A percentile compares a stretch with the other conserved stretches of the same genome.
phyloP scores from a whole-genome alignment of 2,329 filamentous ascomycete genomes.

The Pseudogymnoascus sp. region DNA sequence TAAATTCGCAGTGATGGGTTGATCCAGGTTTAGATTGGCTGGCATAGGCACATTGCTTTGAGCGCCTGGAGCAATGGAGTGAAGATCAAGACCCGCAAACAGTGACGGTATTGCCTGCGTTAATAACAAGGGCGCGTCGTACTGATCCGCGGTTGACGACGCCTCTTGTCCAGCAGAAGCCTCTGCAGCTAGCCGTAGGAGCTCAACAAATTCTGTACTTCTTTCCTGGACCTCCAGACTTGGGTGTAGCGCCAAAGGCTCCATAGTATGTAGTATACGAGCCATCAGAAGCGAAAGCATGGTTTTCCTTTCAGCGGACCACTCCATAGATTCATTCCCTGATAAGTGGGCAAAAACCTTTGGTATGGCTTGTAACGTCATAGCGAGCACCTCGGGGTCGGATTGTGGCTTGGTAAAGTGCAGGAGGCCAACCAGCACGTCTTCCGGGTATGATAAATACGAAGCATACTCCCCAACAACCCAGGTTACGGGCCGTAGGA shows the following conservation, averaged over 20 bases:
- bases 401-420: constrained; percentile 51
- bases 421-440: constrained; percentile 65
- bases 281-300: constrained; percentile 71
- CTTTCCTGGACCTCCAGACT: constrained; percentile 91
- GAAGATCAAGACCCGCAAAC: constrained; percentile 80
- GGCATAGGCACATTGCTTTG: constrained; percentile 81
- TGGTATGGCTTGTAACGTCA: constrained; percentile 74
- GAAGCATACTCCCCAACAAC: constrained; percentile 79
- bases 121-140: constrained; percentile 73
- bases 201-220: constrained; percentile 83
- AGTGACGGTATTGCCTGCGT: constrained; percentile 86
- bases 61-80: constrained; percentile 77
- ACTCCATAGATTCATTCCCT: constrained; percentile 55
- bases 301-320: constrained; percentile 67
- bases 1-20: constrained; percentile 72
- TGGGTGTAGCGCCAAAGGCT: constrained; percentile 71
- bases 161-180: constrained; percentile 61
- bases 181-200: constrained; percentile 80
- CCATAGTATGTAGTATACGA: constrained; percentile 72
- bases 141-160: constrained; percentile 43
- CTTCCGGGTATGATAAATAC: constrained; percentile 62
- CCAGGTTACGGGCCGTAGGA: constrained; percentile 73
- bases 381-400: constrained; percentile 61
- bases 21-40: constrained; percentile 66
- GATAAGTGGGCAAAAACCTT: constrained; percentile 76